Percentiles rank a stretch among this genome's conserved stretches.
phyloP scores from a whole-genome alignment of 202 grass and related monocot species.

The Musa balbisiana region DNA sequence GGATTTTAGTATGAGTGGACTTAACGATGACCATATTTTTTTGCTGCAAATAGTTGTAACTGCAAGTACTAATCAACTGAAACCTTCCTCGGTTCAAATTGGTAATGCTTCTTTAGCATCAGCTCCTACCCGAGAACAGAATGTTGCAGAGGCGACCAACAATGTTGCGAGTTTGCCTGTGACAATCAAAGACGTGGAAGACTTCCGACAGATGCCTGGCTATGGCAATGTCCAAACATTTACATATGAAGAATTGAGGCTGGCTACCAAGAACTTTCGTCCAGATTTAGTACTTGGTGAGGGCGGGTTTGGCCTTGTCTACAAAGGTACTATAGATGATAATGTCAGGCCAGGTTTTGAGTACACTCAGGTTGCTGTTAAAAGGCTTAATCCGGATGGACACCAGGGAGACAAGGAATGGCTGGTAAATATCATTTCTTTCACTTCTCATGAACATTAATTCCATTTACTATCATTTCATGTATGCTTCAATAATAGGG shows the following conservation, averaged over 20 bases:
- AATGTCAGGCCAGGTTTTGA: not conserved
- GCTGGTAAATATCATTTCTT: not conserved
- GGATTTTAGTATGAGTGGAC: not conserved
- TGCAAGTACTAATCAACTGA: not conserved
- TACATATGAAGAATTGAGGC: not conserved
- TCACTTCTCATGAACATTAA: not conserved
- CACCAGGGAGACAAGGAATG: conserved; percentile 11
- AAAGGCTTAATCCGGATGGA: conserved; percentile 6
- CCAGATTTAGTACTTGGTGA: not conserved
- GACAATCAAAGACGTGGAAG: not conserved
- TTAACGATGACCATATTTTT: not conserved
- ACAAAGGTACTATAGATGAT: conserved; percentile 5
- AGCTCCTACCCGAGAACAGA: not conserved
- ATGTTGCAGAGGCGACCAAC: not conserved
- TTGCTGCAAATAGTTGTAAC: not conserved
- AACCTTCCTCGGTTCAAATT: not conserved
- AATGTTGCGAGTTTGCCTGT: not conserved
- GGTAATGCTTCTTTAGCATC: not conserved
- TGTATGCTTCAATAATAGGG: not conserved
- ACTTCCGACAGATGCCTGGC: conserved; percentile 1
- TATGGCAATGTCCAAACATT: not conserved
- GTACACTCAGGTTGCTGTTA: not conserved
- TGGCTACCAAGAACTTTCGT: conserved; percentile 3
- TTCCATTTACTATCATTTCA: not conserved
- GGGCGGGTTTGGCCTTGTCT: conserved; percentile 6